Evolutionary conservation across 202 grass and related monocot genomes (phyloP), one percentile per base, ranked within the genome.

Genomic region (Carex sylvatica): DNA sequence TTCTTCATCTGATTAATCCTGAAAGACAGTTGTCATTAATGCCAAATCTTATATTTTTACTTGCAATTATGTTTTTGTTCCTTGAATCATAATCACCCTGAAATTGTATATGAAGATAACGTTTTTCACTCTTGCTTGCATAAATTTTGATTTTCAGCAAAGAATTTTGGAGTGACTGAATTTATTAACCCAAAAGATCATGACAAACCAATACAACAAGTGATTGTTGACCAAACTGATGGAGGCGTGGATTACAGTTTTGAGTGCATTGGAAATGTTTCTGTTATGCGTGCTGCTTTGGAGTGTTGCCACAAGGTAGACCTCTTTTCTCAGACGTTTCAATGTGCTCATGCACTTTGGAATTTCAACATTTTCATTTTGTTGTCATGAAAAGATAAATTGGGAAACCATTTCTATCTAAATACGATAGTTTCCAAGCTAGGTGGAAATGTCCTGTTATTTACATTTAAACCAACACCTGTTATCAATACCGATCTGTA

Each of bases 301-400:
- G 96, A 99, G 86, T 99, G 96, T 83, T 99, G 96, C 83, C 96
- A 99, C 89, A 98, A 98, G 93, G 96, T 93, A 85, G 85, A 44
- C 47, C 59, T 78, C 7, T 59, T 78, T 36, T 36, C 8, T 78
- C 8, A 20, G 28, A 55, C 2, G 9, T 59, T 16, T 78, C 26
- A 28, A 59, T 56, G 38, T 77, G 72, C 47, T 18, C 28, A 2
- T 56, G 73, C 28, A 78, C 4, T 59, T 74, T 4, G 22, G 16
- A 78, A 35, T 6, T 22, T 19, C 10, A 1, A 56, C n/a, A 16
- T 35, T 58, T 58, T 76, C n/a, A 16, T 35, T 58, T 58, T 76
- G 3, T 58, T 18, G 18, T 30, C 15, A n/a, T 31, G 7, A 14
- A 14, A 74, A 74, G 23, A 49, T 51, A 51, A 52, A 42, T 31